phyloP scores from a whole-genome alignment of 768 basidiomycete species.

The Lentinula guzmanii region DNA sequence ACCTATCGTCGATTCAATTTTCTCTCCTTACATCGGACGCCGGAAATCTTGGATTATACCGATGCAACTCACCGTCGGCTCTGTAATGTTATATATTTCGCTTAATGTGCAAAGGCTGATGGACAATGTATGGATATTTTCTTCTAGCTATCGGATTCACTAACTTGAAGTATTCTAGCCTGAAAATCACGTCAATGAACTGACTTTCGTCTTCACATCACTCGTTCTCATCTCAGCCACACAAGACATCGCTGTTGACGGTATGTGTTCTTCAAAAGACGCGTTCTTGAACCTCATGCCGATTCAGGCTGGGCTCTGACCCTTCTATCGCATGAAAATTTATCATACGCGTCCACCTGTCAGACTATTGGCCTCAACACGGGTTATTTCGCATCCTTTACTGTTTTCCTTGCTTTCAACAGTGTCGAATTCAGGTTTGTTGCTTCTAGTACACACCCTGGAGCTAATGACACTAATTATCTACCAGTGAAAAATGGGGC shows the following conservation, averaged over 20 bases:
- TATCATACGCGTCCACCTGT: slow-evolving; percentile 96
- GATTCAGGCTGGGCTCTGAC: slow-evolving; percentile 71
- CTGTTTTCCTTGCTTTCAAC: slow-evolving; percentile 95
- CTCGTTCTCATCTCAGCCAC: slow-evolving; percentile 96
- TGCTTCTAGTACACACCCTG: neutral
- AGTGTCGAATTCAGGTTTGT: slow-evolving; percentile 84
- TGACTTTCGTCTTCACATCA: slow-evolving; percentile 82
- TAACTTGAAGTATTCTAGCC: slow-evolving; percentile 46
- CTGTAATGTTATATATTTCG: slow-evolving; percentile 75
- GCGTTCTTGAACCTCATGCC: slow-evolving; percentile 11
- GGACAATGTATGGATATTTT: slow-evolving; percentile 53
- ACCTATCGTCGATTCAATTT: slow-evolving; percentile 92
- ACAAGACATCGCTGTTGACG: slow-evolving; percentile 94
- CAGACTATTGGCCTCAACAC: slow-evolving; percentile 97
- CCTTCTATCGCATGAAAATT: slow-evolving; percentile 83
- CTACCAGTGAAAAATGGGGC: slow-evolving; percentile 64
- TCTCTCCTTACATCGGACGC: slow-evolving; percentile 76
- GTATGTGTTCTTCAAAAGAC: slow-evolving; percentile 35
- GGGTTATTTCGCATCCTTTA: slow-evolving; percentile 94
- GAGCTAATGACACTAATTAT: slow-evolving; percentile 4
- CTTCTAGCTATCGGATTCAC: neutral
- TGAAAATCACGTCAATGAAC: slow-evolving; percentile 64
- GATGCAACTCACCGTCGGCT: slow-evolving; percentile 88
- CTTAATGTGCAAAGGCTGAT: slow-evolving; percentile 69
- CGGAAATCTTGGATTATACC: slow-evolving; percentile 99